phyloP scores from a whole-genome alignment of 140 eudicot species.

The Bidens hawaiensis region DNA sequence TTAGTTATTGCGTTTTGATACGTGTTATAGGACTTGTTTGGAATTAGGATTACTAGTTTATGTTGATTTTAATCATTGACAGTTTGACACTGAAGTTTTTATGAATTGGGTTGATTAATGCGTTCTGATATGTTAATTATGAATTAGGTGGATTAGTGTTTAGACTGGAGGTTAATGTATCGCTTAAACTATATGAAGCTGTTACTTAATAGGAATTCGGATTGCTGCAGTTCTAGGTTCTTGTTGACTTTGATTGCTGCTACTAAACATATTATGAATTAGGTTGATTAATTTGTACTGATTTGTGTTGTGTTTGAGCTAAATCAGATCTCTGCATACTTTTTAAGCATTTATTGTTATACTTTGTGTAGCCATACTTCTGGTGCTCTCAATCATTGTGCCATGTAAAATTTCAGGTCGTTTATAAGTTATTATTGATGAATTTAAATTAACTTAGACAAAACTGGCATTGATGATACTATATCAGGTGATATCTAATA shows the following conservation, averaged over 20 bases:
- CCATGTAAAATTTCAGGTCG: background rate
- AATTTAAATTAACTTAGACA: slow-evolving; percentile 4
- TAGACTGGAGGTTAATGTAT: too few species aligned
- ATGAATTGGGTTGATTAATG: too few species aligned
- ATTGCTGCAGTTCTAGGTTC: slow-evolving; percentile 6
- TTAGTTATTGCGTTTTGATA: too few species aligned
- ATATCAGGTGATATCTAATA: background rate
- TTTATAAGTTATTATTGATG: background rate
- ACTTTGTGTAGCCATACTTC: background rate
- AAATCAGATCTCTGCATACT: slow-evolving; percentile 8
- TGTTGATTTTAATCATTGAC: too few species aligned
- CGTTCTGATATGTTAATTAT: too few species aligned
- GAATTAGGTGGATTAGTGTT: too few species aligned
- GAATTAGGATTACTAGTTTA: too few species aligned
- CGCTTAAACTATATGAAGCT: background rate
- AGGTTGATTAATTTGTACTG: slow-evolving; percentile 1
- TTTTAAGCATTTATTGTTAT: background rate
- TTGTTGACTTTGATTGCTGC: background rate
- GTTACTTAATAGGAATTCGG: slow-evolving; percentile 6
- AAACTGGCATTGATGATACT: background rate
- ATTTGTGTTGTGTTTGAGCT: background rate
- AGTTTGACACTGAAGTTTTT: too few species aligned
- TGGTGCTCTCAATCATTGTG: background rate
- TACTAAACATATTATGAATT: background rate
- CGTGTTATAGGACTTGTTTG: too few species aligned